Conservation (phyloP, 768 basidiomycete species). For the Auricularia heimuer region DNA sequence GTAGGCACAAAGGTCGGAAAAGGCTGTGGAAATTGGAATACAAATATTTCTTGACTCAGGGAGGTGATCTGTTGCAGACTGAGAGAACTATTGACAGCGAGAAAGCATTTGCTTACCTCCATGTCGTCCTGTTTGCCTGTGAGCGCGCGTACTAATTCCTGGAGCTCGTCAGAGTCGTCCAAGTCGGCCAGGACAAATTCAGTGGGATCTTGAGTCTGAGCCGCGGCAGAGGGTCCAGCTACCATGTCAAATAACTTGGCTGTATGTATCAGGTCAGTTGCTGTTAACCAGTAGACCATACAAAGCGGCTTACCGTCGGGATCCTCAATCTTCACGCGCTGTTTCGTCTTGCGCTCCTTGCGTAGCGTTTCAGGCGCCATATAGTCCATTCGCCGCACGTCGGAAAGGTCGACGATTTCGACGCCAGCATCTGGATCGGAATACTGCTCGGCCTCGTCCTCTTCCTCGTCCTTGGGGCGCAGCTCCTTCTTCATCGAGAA, state of each 20-base stretch:
- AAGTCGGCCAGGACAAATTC: constrained; percentile 1
- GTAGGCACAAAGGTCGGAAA: constrained; percentile 63
- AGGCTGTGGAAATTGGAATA: constrained; percentile 83
- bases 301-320: constrained; percentile 9
- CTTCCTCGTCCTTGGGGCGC: constrained; percentile 32
- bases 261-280: not conserved
- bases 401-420: constrained; percentile 77
- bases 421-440: constrained; percentile 85
- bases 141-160: not conserved
- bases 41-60: constrained; percentile 51
- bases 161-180: not conserved
- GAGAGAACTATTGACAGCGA: not conserved
- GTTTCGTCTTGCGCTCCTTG: constrained; percentile 22
- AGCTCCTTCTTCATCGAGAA: constrained; percentile 24
- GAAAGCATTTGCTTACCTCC: not conserved
- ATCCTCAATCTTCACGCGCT: constrained; percentile 39
- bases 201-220: not conserved
- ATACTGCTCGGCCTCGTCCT: constrained; percentile 52
- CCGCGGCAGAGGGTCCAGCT: not conserved
- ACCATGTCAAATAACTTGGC: not conserved
- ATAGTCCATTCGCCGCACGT: constrained; percentile 72
- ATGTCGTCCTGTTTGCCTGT: not conserved
- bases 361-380: constrained; percentile 74
- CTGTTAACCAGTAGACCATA: not conserved
- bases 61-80: not conserved